A percentile compares a stretch with the other conserved stretches of the same genome.
Evolutionary conservation across 2,329 filamentous ascomycete species (phyloP).

Genomic region (Lizonia empirigonia): DNA sequence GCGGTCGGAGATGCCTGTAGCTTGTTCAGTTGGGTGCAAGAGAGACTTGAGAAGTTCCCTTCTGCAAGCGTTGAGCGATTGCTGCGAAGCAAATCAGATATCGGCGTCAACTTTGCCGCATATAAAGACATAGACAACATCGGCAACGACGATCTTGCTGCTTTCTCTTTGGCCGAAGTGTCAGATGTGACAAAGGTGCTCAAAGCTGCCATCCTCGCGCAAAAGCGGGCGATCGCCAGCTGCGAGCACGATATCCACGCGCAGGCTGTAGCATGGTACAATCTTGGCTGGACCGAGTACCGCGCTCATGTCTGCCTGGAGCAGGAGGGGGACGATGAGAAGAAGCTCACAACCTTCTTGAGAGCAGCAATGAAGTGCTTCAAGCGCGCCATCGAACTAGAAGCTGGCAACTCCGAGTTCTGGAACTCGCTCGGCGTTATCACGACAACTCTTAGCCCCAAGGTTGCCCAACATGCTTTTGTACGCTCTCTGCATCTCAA

Average conservation of each 20-base stretch:
- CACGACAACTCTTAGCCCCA: slow-evolving; percentile 82
- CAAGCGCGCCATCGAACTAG: slow-evolving; percentile 93
- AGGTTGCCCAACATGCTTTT: slow-evolving; percentile 91
- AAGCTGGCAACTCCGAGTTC: slow-evolving; percentile 92
- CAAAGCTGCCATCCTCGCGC: slow-evolving; percentile 77
- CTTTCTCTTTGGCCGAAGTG: slow-evolving; percentile 24
- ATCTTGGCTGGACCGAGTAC: slow-evolving; percentile 92
- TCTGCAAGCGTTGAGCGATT: slow-evolving; percentile 62
- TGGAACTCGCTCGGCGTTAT: slow-evolving; percentile 96
- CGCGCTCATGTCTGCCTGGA: slow-evolving; percentile 74
- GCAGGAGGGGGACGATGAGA: slow-evolving; percentile 32
- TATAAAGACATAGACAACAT: slow-evolving; percentile 74
- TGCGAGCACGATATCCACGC: slow-evolving; percentile 78
- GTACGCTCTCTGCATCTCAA: slow-evolving; percentile 91
- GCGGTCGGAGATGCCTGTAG: slow-evolving; percentile 86
- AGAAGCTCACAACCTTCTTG: slow-evolving; percentile 67
- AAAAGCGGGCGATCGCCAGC: slow-evolving; percentile 82
- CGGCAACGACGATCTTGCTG: slow-evolving; percentile 48
- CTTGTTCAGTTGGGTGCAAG: slow-evolving; percentile 79
- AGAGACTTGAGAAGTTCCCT: slow-evolving; percentile 68
- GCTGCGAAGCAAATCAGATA: slow-evolving; percentile 57
- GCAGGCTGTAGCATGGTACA: slow-evolving; percentile 96
- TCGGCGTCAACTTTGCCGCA: slow-evolving; percentile 60
- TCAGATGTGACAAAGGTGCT: slow-evolving; percentile 61
- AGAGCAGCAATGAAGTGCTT: slow-evolving; percentile 87